These are phyloP conservation scores for Yamadazyma tumulicola DNA, from an alignment of 805 yeast genomes.

Conservation along the genomic window DNA sequence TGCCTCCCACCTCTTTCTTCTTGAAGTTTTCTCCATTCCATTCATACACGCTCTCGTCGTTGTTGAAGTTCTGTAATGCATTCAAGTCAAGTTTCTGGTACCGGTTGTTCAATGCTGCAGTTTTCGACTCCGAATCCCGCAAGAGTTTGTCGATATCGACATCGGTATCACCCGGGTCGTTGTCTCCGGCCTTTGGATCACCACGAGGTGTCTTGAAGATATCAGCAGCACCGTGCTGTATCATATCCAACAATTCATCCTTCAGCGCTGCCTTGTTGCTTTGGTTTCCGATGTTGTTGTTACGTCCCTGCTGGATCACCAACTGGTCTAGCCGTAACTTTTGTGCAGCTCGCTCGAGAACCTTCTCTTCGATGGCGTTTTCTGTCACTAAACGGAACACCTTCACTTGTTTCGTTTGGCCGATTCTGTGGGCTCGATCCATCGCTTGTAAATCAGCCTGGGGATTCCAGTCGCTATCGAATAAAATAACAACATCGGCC, in stretches of 20 bases:
- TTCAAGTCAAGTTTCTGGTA: conserved; percentile 68
- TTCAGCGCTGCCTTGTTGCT: conserved; percentile 47
- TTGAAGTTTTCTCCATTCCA: conserved; percentile 86
- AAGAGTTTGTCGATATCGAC: conserved; percentile 61
- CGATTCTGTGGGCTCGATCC: conserved; percentile 89
- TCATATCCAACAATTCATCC: conserved; percentile 75
- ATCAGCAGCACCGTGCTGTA: conserved; percentile 77
- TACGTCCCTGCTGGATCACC: conserved; percentile 76
- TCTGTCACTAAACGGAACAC: conserved; percentile 77
- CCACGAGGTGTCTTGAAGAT: conserved; percentile 48
- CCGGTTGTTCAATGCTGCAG: conserved; percentile 57
- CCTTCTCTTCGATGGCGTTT: conserved; percentile 80
- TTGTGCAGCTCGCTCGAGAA: conserved; percentile 77
- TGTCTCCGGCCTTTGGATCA: conserved; percentile 14
- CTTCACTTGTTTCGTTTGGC: conserved; percentile 79
- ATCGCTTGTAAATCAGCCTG: conserved; percentile 87
- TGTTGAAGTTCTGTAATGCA: conserved; percentile 72
- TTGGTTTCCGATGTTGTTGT: conserved; percentile 29
- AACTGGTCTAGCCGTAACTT: conserved; percentile 75
- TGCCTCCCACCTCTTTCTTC: conserved; percentile 53
- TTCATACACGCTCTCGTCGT: conserved; percentile 69
- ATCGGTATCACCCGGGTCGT: conserved; percentile 40
- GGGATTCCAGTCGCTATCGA: conserved; percentile 86
- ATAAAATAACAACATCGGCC: conserved; percentile 75
- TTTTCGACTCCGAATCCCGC: conserved; percentile 58